phyloP scores from a whole-genome alignment of 495 filamentous ascomycete genomes.

The Neurospora hispaniola region DNA sequence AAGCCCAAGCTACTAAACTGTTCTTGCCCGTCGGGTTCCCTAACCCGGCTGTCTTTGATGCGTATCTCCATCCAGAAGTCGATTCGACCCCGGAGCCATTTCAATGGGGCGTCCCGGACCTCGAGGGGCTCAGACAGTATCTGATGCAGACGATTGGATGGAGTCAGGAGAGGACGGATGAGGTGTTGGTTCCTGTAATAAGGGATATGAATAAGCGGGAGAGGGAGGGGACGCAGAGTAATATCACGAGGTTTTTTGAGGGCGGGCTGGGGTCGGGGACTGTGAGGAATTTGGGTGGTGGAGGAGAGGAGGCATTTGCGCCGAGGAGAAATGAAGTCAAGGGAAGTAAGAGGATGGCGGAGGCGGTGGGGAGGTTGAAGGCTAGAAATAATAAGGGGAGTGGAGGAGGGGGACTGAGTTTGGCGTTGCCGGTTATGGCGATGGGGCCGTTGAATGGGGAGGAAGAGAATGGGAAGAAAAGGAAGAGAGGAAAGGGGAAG shows the following conservation, averaged over 20 bases:
- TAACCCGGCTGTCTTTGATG: conserved; percentile 53
- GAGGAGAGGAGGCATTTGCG: conserved; percentile 51
- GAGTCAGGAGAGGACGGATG: conserved; percentile 81
- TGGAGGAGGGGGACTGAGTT: conserved; percentile 2
- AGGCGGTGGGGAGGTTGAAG: conserved; percentile 59
- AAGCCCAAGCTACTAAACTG: conserved; percentile 61
- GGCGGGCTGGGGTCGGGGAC: conserved; percentile 30
- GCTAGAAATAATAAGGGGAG: conserved; percentile 15
- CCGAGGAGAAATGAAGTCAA: conserved; percentile 47
- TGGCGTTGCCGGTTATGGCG: conserved; percentile 15
- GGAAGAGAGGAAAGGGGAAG: conserved; percentile 10
- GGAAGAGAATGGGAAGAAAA: background rate
- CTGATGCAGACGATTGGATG: conserved; percentile 92
- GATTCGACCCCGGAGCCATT: conserved; percentile 69
- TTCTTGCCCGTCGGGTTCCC: conserved; percentile 78
- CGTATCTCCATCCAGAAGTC: conserved; percentile 78
- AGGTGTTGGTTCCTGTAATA: conserved; percentile 89
- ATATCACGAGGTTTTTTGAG: conserved; percentile 83
- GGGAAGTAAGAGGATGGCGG: conserved; percentile 73
- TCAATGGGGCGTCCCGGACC: conserved; percentile 90
- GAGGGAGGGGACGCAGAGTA: conserved; percentile 83
- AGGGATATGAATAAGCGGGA: conserved; percentile 83
- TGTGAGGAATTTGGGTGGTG: background rate
- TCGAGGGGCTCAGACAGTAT: conserved; percentile 74
- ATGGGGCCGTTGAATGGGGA: background rate